Base-by-base conservation (phyloP, 441 rosid genomes). In the Adansonia rubrostipa region DNA sequence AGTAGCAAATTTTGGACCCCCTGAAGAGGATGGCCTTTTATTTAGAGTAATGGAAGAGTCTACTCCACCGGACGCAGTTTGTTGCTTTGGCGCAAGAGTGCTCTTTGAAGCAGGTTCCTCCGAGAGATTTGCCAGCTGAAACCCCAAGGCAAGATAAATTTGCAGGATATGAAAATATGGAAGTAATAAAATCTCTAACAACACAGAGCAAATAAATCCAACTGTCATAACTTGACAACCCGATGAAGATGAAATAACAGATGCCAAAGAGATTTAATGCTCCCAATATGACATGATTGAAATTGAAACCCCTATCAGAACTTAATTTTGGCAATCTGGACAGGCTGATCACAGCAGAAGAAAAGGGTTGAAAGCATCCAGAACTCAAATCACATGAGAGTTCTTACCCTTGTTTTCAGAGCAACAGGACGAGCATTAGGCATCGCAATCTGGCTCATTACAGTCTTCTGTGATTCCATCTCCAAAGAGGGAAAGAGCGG, bases 341-440 rank as follows among this genome's bases (percentile, higher is more conserved):
- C 13, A 54, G 48, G 70, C 57, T 19, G 14, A 75, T 79, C 73
- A 36, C 66, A 45, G 66, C 60, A 57, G 28, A 9, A 40, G 28
- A 22, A 64, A 50, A 75, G 66, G 67, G 45, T 73, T 10, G 76
- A 61, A 79, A 79, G n/a, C 24, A 76, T 70, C 61, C 45, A 61
- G 66, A 56, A 71, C 61, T 76, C 51, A 72, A 66, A 57, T 77
- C 33, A 67, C 60, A 73, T 15, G 48, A 56, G 78, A 75, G 40
- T 64, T 78, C 91, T 84, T 84, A 95, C 98, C 92, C 92, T 87
- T 28, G 89, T 78, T 84, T 80, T 91, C 14, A 91, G 81, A 71
- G 86, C 88, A 79, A 84, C 83, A 66, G 89, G 86, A 70, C 83
- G 87, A 82, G 87, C 87, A 81, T 82, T 82, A 73, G 88, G 53